Evolutionary conservation across 495 filamentous ascomycete genomes (phyloP), one percentile per base, ranked within the genome.

Genomic region (Hyaloscypha variabilis): DNA sequence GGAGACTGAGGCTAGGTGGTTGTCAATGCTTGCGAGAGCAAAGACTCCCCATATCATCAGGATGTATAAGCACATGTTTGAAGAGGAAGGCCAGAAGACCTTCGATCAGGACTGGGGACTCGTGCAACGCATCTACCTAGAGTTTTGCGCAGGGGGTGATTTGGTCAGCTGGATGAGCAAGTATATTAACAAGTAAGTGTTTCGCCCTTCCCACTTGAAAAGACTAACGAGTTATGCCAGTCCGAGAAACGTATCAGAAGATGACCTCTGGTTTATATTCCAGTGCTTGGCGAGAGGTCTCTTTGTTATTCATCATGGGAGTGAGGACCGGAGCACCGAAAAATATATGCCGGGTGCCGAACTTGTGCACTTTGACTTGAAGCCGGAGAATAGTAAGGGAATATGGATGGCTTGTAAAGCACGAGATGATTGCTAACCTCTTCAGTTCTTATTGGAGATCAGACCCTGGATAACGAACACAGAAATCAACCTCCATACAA

Each of bases 281-380:
- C 60, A 68, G 21, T 68, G 61, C 39, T 46, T 68, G n/a, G 66
- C 57, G 17, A 39, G 46, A 57, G 66, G 23, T 55, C 29, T 26
- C 8, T 30, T 60, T 14, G 66, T 62, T 3, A 55, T 68, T 8
- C 46, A 68, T 49, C 50, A 52, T 34, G 61, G 60, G 6, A 56
- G 6, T 8, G 61, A 68, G 55, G 36, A 64, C 51, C 24, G 36
- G 8, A 42, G 25, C 6, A 19, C 2, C 8, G 28, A 28, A 46
- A 3, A 49, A 17, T 13, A 46, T 11, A 34, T 2, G 24, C 29
- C 10, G 21, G n/a, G 23, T 51, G 21, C 10, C 26, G 61, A 68
- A 21, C 58, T 68, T 3, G 34, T 24, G 4, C 66, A 68, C 57
- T 68, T 60, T 24, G 66, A 68, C 42, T 13, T 66, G 11, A 60